phyloP scores from a whole-genome alignment of 1,139 yeast species.

The Protomyces macrosporus region DNA sequence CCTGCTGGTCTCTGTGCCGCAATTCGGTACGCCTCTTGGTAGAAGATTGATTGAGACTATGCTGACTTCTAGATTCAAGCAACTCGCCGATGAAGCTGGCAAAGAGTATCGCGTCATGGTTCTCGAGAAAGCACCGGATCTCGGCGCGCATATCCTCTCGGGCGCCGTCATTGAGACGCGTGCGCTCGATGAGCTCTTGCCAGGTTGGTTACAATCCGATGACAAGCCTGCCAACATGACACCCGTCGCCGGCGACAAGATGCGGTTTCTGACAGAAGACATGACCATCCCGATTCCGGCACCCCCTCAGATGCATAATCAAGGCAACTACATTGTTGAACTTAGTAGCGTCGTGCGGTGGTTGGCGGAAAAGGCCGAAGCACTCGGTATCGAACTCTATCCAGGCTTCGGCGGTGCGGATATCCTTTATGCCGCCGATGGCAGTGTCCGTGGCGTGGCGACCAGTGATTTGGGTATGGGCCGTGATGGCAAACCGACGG shows the following conservation, averaged over 20 bases:
- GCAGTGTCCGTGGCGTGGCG: constrained; percentile 76
- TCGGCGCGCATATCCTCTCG: constrained; percentile 81
- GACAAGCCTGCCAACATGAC: constrained; percentile 67
- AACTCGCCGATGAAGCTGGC: constrained; percentile 66
- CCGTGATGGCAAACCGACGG: constrained; percentile 68
- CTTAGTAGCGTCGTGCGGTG: constrained; percentile 75
- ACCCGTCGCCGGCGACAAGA: constrained; percentile 65
- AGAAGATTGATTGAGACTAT: not conserved
- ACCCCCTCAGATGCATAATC: constrained; percentile 84
- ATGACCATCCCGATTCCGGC: constrained; percentile 70
- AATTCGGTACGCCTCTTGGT: constrained; percentile 45
- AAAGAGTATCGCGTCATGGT: constrained; percentile 66
- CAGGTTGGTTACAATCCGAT: constrained; percentile 48
- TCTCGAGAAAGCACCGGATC: constrained; percentile 84
- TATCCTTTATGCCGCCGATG: constrained; percentile 57
- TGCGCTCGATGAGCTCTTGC: constrained; percentile 78
- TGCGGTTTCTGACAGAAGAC: constrained; percentile 61
- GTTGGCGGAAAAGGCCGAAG: constrained; percentile 85
- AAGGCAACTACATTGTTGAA: constrained; percentile 79
- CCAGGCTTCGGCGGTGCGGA: constrained; percentile 90
- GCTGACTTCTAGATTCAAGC: constrained; percentile 49
- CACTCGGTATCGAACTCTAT: constrained; percentile 85
- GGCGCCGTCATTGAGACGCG: constrained; percentile 93
- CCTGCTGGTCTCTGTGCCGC: constrained; percentile 97
- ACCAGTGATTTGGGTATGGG: constrained; percentile 87